Evolutionary conservation across 345 rosid species (phyloP).

Genomic region (Arabis alpina): DNA sequence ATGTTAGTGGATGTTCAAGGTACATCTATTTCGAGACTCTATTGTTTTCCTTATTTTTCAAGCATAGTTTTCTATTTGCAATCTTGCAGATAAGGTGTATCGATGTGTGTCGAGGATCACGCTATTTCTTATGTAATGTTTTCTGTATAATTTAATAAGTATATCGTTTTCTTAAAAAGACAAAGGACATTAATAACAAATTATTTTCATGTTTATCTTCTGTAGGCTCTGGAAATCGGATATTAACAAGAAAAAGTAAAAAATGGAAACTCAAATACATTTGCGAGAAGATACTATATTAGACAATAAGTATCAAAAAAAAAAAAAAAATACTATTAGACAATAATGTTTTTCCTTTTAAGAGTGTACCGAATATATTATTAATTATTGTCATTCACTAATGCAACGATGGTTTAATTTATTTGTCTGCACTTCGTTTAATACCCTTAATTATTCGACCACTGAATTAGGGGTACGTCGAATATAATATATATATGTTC

Average conservation of each 20-base stretch:
- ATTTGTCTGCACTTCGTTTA: too few relatives aligned
- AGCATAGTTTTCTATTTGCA: background rate
- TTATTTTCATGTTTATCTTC: conserved; percentile 24
- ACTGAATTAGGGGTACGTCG: too few relatives aligned
- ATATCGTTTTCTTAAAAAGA: background rate
- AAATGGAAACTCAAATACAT: background rate
- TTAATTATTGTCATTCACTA: background rate
- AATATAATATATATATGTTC: too few relatives aligned
- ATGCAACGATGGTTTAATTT: background rate
- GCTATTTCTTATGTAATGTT: conserved; percentile 5
- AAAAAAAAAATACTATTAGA: too few relatives aligned
- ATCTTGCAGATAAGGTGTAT: conserved; percentile 12
- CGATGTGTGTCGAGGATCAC: conserved; percentile 14
- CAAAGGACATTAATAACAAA: background rate
- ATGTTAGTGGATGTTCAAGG: conserved; percentile 9
- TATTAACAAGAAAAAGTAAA: background rate
- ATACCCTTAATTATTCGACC: too few relatives aligned
- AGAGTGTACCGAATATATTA: background rate
- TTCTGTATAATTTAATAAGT: background rate
- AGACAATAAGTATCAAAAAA: too few relatives aligned
- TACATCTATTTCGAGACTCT: background rate
- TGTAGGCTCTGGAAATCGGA: conserved; percentile 5
- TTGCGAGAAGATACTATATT: background rate
- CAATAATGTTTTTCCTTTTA: too few relatives aligned
- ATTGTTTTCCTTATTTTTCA: background rate